phyloP scores from a whole-genome alignment of 75 land plant species.

The Adiantum capillusveneris region DNA sequence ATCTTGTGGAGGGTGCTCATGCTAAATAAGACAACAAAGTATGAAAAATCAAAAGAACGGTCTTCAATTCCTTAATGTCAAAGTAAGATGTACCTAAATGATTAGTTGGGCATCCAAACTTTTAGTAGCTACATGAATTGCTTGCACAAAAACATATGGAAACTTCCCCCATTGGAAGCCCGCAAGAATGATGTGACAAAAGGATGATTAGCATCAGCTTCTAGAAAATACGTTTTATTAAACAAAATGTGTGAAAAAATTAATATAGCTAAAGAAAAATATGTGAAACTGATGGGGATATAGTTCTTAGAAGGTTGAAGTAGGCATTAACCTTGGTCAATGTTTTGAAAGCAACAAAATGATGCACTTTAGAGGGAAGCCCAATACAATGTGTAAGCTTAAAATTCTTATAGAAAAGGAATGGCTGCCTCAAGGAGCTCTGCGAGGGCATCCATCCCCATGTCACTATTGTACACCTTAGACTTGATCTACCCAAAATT shows the following conservation, averaged over 20 bases:
- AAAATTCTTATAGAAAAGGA: too few species aligned
- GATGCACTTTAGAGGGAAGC: too few species aligned
- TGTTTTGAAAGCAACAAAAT: too few species aligned
- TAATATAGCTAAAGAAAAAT: too few species aligned
- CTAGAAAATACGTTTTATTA: background rate
- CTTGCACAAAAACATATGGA: constrained; percentile 61
- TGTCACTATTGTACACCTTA: constrained; percentile 91
- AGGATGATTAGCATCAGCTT: background rate
- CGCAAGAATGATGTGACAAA: constrained; percentile 63
- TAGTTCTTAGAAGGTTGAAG: too few species aligned
- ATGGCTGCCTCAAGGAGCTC: too few species aligned
- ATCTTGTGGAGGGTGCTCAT: constrained; percentile 95
- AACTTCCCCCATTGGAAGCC: constrained; percentile 86
- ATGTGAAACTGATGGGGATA: too few species aligned
- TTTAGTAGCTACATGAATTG: constrained; percentile 96
- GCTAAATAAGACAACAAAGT: constrained; percentile 22
- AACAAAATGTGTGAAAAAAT: too few species aligned
- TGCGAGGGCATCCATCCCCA: constrained; percentile 99
- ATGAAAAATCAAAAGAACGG: too few species aligned
- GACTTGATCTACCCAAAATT: constrained; percentile 94
- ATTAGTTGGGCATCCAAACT: constrained; percentile 93
- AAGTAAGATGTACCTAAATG: constrained; percentile 53
- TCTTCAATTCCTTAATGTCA: too few species aligned
- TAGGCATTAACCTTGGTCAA: too few species aligned
- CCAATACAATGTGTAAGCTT: too few species aligned